Evolutionary conservation across 2,329 filamentous ascomycete genomes (phyloP), one percentile per base, ranked within the genome.

Genomic region (Colletotrichum spaethianum): DNA sequence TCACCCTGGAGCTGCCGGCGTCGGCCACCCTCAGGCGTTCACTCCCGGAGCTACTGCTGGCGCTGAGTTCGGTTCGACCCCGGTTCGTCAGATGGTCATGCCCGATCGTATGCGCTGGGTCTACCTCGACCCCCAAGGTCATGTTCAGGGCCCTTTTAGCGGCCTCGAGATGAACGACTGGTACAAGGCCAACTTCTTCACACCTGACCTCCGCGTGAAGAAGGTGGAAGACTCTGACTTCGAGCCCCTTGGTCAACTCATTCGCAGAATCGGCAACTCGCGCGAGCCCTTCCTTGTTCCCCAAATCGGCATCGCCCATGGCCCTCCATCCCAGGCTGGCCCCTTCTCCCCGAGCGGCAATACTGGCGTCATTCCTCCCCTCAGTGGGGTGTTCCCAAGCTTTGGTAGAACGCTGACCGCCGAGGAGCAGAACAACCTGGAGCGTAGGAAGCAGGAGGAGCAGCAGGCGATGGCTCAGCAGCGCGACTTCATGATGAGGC

Each of bases 161-260:
- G 96, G 96, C 1, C 85, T 99, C 61, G 96, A 99, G 82, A 99
- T 99, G 96, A 97, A 99, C 76, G 97, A 99, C 78, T 99, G 96
- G 96, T 99, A 98, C 84, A 98, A 98, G 81, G 96, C 95, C 46
- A 95, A 96, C 56, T 99, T 98, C 84, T 99, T 99, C 83, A 97
- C 94, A 0, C 92, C 96, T 0, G 96, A 99, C 77, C 87, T 99
- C 26, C 91, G 97, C 53, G 96, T 99, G 40, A 98, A 97, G 85
- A 98, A 98, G 80, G 87, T 96, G 6, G 96, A 99, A 80, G 96
- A 99, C 78, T 86, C 88, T 0, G 96, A 99, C 61, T 99, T 98
- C 77, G 96, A 99, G 81, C 96, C 96, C 16, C 86, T 99, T 12
- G 96, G 96, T 3, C 95, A 98, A 82, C 90, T 99, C 31, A 98